Evolutionary conservation across 129 eudicot species (phyloP).

Genomic region (Mikania micrantha): DNA sequence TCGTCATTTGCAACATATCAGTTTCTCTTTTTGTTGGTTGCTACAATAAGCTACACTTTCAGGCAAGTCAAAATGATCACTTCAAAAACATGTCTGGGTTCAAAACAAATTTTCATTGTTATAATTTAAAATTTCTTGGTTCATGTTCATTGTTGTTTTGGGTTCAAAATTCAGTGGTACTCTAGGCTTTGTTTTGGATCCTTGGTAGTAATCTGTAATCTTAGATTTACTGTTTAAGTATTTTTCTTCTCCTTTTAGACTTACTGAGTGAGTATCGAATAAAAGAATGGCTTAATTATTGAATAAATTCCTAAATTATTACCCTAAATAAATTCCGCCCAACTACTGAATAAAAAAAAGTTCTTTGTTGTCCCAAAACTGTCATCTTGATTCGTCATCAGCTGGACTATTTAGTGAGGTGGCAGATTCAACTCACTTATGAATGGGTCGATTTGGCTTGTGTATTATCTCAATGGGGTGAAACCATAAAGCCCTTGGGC

Average conservation of each 20-base stretch:
- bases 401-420: background rate
- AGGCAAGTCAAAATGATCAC: background rate
- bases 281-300: background rate
- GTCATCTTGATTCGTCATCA: background rate
- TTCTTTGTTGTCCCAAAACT: background rate
- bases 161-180: background rate
- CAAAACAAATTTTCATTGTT: background rate
- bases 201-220: background rate
- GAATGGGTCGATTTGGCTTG: background rate
- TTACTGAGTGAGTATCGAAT: background rate
- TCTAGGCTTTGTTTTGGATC: background rate
- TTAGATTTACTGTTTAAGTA: background rate
- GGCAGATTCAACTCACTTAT: background rate
- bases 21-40: background rate
- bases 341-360: background rate
- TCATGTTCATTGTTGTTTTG: background rate
- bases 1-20: background rate
- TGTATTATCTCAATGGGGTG: background rate
- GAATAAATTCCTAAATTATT: background rate
- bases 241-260: background rate
- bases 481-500: no score
- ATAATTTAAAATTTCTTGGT: background rate
- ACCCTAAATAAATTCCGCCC: background rate
- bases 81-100: background rate
- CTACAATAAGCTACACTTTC: no score